Evolutionary conservation across 306 rosid species (phyloP).

Genomic region (Vigna mungo): DNA sequence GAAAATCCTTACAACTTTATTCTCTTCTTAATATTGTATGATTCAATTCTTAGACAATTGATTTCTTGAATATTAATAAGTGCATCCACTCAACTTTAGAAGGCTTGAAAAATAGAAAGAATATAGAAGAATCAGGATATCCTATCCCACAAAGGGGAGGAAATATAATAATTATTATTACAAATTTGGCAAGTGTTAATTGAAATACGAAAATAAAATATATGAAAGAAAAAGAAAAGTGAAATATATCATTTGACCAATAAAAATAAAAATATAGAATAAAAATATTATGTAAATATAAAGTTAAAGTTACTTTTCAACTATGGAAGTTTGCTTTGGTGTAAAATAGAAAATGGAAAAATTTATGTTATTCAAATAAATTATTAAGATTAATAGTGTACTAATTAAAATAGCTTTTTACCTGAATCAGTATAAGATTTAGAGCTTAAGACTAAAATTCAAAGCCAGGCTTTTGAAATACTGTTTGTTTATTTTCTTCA

Average conservation of each 20-base stretch:
- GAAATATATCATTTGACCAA: neutral
- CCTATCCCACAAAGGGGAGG: neutral
- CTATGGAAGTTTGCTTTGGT: neutral
- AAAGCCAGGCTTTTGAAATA: neutral
- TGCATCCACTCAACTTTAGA: slow-evolving; percentile 50
- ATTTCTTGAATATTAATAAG: slow-evolving; percentile 42
- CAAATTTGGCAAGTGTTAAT: too few species aligned
- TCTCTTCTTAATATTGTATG: neutral
- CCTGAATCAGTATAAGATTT: neutral
- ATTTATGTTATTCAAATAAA: too few species aligned
- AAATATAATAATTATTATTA: neutral
- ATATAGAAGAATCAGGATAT: neutral
- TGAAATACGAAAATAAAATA: too few species aligned
- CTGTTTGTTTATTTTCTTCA: neutral
- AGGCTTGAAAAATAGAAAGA: slow-evolving; percentile 40
- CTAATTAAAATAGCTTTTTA: too few species aligned
- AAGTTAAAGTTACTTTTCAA: too few species aligned
- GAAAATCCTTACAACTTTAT: neutral
- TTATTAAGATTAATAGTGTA: too few species aligned
- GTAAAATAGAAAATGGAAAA: neutral
- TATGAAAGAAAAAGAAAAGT: neutral
- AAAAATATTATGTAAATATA: too few species aligned
- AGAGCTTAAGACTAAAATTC: too few species aligned
- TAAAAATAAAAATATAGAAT: too few species aligned
- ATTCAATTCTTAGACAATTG: slow-evolving; percentile 6